Conservation (phyloP, 495 filamentous ascomycete genomes). For the Neurospora pannonica region DNA sequence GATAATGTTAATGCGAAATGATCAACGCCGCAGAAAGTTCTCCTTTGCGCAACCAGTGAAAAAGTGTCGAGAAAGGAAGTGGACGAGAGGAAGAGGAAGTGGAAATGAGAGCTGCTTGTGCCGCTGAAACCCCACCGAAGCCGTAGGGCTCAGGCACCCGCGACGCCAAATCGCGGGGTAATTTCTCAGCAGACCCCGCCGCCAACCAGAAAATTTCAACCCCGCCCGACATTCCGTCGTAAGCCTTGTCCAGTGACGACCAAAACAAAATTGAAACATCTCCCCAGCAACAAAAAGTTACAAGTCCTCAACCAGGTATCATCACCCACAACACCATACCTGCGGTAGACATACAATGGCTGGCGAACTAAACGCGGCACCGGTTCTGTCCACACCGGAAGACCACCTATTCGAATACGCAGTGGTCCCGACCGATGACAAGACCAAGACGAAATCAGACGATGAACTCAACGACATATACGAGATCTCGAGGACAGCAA, state of each 20-base stretch:
- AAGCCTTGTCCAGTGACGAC: neutral
- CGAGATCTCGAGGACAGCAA: constrained; percentile 74
- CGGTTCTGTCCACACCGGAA: constrained; percentile 82
- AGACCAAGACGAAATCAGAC: constrained; percentile 41
- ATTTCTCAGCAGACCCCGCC: neutral
- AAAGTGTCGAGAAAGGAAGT: neutral
- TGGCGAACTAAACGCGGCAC: constrained; percentile 40
- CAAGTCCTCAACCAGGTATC: neutral
- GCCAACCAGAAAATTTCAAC: neutral
- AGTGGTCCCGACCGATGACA: constrained; percentile 21
- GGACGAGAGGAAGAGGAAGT: neutral
- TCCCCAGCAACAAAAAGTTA: neutral
- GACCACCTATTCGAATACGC: constrained; percentile 59
- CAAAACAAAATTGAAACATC: neutral
- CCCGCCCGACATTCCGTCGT: neutral
- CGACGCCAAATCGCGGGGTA: neutral
- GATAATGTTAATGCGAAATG: neutral
- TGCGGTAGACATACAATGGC: constrained; percentile 16
- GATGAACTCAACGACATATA: constrained; percentile 70
- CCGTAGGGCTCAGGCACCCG: neutral
- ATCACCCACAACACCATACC: neutral
- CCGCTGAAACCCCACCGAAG: neutral
- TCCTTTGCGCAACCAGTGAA: neutral
- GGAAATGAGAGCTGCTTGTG: neutral
- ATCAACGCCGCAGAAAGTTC: neutral